A percentile compares a stretch with the other conserved stretches of the same genome.
phyloP scores from a whole-genome alignment of 441 rosid species.

The Pelargonium australe region DNA sequence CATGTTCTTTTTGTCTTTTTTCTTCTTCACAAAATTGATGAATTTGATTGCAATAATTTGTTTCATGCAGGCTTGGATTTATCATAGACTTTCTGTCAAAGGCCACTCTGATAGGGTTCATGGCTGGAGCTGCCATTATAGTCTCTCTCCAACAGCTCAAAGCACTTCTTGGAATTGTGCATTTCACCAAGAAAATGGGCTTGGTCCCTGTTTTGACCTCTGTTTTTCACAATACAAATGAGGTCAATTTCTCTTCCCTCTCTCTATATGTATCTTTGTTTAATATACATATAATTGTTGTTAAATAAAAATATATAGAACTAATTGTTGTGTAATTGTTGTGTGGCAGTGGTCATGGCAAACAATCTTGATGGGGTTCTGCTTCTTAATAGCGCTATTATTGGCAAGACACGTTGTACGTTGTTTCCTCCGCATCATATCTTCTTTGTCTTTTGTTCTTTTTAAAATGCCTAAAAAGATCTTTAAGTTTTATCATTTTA shows the following conservation, averaged over 20 bases:
- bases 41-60: neutral
- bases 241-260: slow-evolving; percentile 46
- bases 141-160: slow-evolving; percentile 91
- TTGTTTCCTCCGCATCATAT: neutral
- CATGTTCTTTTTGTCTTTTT: no score
- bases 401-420: slow-evolving; percentile 73
- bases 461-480: neutral
- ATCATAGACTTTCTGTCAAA: slow-evolving; percentile 87
- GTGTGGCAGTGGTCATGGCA: slow-evolving; percentile 90
- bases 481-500: no score
- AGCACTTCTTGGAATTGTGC: slow-evolving; percentile 88
- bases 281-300: no score
- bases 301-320: no score
- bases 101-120: slow-evolving; percentile 91
- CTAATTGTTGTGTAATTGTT: no score
- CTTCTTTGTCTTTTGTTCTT: no score
- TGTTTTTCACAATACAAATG: slow-evolving; percentile 57
- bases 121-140: slow-evolving; percentile 95
- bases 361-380: slow-evolving; percentile 67
- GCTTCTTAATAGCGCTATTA: slow-evolving; percentile 61
- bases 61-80: slow-evolving; percentile 67
- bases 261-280: no score
- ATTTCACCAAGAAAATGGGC: slow-evolving; percentile 85
- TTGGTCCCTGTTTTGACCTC: slow-evolving; percentile 73
- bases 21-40: no score